Evolutionary conservation across 2,329 filamentous ascomycete species (phyloP), one percentile per base, ranked within the genome.

Genomic region (Fusarium praegraminearum): DNA sequence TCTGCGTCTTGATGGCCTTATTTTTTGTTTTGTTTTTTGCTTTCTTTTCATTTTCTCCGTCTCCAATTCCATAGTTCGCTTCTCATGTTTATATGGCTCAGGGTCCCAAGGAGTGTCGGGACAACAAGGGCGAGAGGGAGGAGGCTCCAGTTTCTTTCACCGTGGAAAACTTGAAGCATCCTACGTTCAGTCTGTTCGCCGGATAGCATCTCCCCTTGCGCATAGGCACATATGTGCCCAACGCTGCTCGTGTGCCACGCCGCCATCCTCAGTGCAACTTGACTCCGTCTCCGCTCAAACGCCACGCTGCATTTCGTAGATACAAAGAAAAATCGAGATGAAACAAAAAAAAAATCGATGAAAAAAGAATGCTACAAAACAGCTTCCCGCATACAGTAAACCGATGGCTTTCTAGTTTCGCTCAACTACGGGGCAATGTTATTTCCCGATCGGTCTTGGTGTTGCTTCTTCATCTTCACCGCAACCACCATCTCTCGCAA

Each of bases 371-470:
- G 50, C 30, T 38, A 44, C 56, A 45, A 26, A 41, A 9, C 50
- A 54, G 11, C 41, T 43, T 53, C 55, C 28, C 20, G 15, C 43
- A 53, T 56, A 47, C 30, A 30, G 45, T 46, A 20, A 40, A 32
- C 41, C 22, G 51, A 38, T 46, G 41, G 36, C 13, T 50, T 20
- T 41, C 22, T 45, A 47, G 38, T 18, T 32, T 51, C n/a, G 15
- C 22, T 22, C n/a, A 53, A 50, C 51, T 61, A 24, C 26, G 53
- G 33, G 26, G n/a, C 32, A 36, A 18, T 47, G 32, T 50, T 67
- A 78, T 67, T 72, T 77, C 41, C 67, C 76, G 47, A 66, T 57
- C 6, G 81, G 77, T 30, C 80, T 77, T 49, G 82, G 84, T 15
- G 79, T 77, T 57, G 84, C 80, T 30, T 83, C 79, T 26, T 66